Evolutionary conservation across 352 stramenopile genomes (phyloP).

Genomic region (Pythium aristosporum): DNA sequence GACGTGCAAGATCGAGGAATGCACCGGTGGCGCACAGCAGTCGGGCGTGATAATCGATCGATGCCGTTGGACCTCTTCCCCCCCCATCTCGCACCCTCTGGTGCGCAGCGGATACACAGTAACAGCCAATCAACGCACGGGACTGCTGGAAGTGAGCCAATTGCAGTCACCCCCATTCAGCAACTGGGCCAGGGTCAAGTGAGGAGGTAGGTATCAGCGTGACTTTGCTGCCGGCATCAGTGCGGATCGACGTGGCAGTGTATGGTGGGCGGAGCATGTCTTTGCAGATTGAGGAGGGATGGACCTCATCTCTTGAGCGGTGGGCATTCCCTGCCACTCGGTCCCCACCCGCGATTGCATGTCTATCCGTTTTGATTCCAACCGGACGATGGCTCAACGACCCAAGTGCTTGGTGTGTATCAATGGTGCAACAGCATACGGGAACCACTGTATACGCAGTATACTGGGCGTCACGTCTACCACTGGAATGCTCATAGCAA

Average conservation of each 20-base stretch:
- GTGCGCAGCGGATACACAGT: neutral
- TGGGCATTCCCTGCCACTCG: too few relatives aligned
- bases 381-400: too few relatives aligned
- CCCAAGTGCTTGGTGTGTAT: too few relatives aligned
- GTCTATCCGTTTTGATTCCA: too few relatives aligned
- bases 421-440: too few relatives aligned
- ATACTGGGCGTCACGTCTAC: too few relatives aligned
- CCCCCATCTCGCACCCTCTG: constrained; percentile 15
- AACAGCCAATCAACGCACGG: constrained; percentile 12
- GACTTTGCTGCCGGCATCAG: constrained; percentile 11
- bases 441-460: too few relatives aligned
- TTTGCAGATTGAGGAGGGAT: constrained; percentile 12
- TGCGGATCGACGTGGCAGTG: constrained; percentile 10
- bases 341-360: too few relatives aligned
- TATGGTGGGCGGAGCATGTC: constrained; percentile 9
- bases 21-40: constrained; percentile 3
- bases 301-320: too few relatives aligned
- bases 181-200: neutral
- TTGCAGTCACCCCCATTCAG: constrained; percentile 1
- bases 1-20: constrained; percentile 21
- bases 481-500: too few relatives aligned
- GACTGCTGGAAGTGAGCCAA: constrained; percentile 3
- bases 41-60: neutral
- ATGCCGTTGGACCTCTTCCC: neutral
- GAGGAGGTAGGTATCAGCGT: neutral